phyloP scores from a whole-genome alignment of 2,329 filamentous ascomycete genomes.

The Aspergillus sp. region DNA sequence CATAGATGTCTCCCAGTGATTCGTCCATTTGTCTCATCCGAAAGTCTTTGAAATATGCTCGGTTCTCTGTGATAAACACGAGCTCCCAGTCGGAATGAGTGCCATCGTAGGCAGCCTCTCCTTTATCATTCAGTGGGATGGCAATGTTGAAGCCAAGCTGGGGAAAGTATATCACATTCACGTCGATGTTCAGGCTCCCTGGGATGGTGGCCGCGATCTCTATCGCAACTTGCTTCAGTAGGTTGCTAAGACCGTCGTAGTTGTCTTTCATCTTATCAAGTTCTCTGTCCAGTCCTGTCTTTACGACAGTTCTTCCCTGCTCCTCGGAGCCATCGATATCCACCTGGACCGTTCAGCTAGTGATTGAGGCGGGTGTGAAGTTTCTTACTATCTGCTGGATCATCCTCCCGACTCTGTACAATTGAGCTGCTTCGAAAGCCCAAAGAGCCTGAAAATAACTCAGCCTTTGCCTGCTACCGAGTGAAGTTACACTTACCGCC shows the following conservation, averaged over 20 bases:
- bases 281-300: conserved; percentile 65
- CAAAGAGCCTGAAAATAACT: conserved; percentile 50
- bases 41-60: conserved; percentile 81
- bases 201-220: conserved; percentile 65
- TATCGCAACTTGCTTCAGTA: conserved; percentile 66
- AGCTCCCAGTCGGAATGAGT: conserved; percentile 69
- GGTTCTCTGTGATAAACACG: conserved; percentile 69
- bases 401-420: conserved; percentile 66
- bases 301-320: conserved; percentile 70
- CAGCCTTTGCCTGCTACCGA: background rate
- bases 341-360: conserved; percentile 45
- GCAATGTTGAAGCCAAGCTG: conserved; percentile 87
- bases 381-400: conserved; percentile 62
- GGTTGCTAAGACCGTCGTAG: conserved; percentile 72
- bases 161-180: conserved; percentile 86
- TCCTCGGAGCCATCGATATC: conserved; percentile 76
- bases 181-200: conserved; percentile 48
- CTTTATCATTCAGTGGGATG: conserved; percentile 62
- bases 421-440: conserved; percentile 55
- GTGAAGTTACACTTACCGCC: conserved; percentile 44
- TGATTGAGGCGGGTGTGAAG: too few species aligned
- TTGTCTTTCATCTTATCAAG: conserved; percentile 75
- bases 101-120: conserved; percentile 63
- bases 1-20: conserved; percentile 79
- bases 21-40: conserved; percentile 78